Conservation (phyloP, 371 early-diverging fungal genomes). For the Rhizopus stolonifer region DNA sequence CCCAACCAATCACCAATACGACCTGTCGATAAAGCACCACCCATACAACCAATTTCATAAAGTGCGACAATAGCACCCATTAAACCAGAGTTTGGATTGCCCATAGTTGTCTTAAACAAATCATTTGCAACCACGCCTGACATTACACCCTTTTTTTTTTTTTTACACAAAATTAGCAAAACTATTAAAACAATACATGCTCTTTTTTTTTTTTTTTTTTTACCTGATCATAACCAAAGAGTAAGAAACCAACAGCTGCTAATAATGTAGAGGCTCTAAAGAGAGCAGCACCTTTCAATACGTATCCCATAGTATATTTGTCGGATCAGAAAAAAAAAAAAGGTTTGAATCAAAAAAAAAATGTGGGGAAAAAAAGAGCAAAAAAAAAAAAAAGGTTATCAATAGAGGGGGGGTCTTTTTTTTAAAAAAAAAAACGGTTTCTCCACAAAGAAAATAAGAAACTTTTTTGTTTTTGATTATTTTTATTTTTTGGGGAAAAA, state of each 20-base stretch:
- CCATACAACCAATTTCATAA: constrained; percentile 39
- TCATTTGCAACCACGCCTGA: constrained; percentile 46
- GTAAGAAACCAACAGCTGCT: constrained; percentile 50
- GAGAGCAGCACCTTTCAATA: constrained; percentile 41
- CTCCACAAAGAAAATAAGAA: background rate
- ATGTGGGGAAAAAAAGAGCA: background rate
- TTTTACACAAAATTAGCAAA: background rate
- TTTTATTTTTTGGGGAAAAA: constrained; percentile 6
- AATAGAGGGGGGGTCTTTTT: background rate
- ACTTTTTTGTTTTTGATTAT: constrained; percentile 21
- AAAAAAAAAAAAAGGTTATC: background rate
- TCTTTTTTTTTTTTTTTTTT: background rate
- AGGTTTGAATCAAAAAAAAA: constrained; percentile 5
- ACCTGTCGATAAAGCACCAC: constrained; percentile 43
- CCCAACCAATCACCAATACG: constrained; percentile 40
- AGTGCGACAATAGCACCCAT: constrained; percentile 30
- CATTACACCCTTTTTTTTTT: constrained; percentile 54
- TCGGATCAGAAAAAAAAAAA: constrained; percentile 1
- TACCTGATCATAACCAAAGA: constrained; percentile 56
- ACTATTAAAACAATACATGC: background rate
- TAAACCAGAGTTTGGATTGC: constrained; percentile 27
- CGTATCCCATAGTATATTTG: constrained; percentile 20
- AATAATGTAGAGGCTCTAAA: constrained; percentile 41
- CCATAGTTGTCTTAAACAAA: constrained; percentile 34
- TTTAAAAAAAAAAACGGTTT: background rate